phyloP scores from a whole-genome alignment of 1,284 basidiomycete species.

The Sanguinoderma infundibulare region DNA sequence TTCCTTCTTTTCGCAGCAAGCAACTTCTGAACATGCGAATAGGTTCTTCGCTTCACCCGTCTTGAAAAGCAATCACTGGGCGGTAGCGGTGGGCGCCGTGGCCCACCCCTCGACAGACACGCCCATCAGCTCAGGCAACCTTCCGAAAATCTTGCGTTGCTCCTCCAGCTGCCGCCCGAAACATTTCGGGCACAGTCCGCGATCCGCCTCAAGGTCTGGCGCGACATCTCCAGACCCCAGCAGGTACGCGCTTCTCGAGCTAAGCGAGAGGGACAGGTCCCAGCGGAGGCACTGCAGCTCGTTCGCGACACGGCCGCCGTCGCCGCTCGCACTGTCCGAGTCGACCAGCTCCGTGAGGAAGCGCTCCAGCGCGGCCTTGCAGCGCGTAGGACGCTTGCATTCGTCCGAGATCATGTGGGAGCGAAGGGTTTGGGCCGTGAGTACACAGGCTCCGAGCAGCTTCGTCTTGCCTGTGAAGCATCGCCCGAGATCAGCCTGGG shows the following conservation, averaged over 20 bases:
- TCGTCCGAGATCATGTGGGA: neutral
- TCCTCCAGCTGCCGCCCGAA: constrained; percentile 8
- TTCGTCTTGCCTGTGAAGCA: constrained; percentile 12
- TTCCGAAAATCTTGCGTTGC: constrained; percentile 3
- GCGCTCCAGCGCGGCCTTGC: constrained; percentile 5
- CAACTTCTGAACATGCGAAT: too few relatives aligned
- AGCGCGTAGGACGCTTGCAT: neutral
- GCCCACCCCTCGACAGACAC: constrained; percentile 6
- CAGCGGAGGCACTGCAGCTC: constrained; percentile 6
- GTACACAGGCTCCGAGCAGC: constrained; percentile 6
- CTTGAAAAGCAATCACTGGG: too few relatives aligned
- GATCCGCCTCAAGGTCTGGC: neutral
- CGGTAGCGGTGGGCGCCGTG: neutral
- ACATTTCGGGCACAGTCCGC: constrained; percentile 6
- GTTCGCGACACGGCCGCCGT: neutral
- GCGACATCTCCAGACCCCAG: neutral
- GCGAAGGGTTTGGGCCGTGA: neutral
- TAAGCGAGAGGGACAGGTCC: neutral
- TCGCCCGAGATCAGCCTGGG: constrained; percentile 12
- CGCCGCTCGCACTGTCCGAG: neutral
- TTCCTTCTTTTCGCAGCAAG: too few relatives aligned
- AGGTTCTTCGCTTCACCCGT: too few relatives aligned
- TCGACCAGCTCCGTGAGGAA: constrained; percentile 18
- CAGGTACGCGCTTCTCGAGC: neutral
- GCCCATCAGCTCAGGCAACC: constrained; percentile 11